Conservation (phyloP, 805 yeast species). For the Suhomyces pyralidae region DNA sequence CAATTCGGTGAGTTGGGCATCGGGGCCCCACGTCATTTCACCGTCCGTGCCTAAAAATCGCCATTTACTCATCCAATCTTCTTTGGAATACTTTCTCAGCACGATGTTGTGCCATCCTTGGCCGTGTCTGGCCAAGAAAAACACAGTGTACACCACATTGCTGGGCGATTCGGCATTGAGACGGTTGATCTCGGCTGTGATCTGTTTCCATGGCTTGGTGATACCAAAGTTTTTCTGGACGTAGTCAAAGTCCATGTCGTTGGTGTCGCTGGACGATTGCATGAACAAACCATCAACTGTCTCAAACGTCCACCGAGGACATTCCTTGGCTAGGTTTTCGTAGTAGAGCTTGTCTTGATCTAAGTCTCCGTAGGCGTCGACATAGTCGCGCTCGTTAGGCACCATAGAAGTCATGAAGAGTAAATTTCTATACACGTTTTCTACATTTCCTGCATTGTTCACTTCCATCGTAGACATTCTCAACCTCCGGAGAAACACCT, state of each 20-base stretch:
- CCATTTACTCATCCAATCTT: constrained; percentile 24
- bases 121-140: constrained; percentile 26
- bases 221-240: constrained; percentile 18
- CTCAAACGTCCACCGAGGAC: constrained; percentile 18
- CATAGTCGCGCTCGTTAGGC: constrained; percentile 28
- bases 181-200: constrained; percentile 9
- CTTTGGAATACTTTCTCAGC: constrained; percentile 19
- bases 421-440: neutral
- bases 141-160: constrained; percentile 18
- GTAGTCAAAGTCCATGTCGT: constrained; percentile 22
- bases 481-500: too few relatives aligned
- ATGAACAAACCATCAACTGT: constrained; percentile 23
- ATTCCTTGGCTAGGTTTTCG: constrained; percentile 2
- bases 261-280: constrained; percentile 19
- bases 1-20: constrained; percentile 22
- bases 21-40: constrained; percentile 23
- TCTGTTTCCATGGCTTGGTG: constrained; percentile 17
- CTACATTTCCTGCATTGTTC: neutral
- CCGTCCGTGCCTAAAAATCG: constrained; percentile 22
- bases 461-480: too few relatives aligned
- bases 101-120: constrained; percentile 26
- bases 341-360: constrained; percentile 19
- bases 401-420: constrained; percentile 24
- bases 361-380: constrained; percentile 30
- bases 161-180: constrained; percentile 13